Percentiles rank a stretch among this genome's conserved stretches.
Evolutionary conservation across 495 filamentous ascomycete genomes (phyloP).

Genomic region (Cudoniella acicularis): DNA sequence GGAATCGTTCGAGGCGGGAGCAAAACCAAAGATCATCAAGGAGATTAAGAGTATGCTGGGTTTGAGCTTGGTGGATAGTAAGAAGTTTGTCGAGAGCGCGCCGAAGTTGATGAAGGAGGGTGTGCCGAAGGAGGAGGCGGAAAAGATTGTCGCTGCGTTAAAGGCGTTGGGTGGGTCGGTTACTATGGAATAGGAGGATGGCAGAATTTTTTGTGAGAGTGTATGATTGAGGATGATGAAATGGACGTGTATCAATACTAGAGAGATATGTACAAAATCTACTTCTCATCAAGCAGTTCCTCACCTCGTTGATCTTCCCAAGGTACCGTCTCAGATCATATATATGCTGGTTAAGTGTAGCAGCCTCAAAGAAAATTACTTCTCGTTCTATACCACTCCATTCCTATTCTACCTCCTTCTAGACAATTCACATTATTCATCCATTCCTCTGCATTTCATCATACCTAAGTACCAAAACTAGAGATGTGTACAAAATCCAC

Average conservation of each 20-base stretch:
- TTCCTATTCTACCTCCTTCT: too few species aligned
- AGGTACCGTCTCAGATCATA: too few species aligned
- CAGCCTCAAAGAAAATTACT: too few species aligned
- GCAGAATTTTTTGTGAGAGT: neutral
- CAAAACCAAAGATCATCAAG: slow-evolving; percentile 99
- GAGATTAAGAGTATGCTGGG: slow-evolving; percentile 96
- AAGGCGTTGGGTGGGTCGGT: slow-evolving; percentile 89
- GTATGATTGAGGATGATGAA: neutral
- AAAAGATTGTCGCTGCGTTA: slow-evolving; percentile 94
- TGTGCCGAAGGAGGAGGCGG: slow-evolving; percentile 95
- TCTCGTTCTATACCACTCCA: too few species aligned
- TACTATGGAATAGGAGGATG: slow-evolving; percentile 70
- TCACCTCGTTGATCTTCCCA: too few species aligned
- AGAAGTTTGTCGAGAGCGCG: slow-evolving; percentile 98
- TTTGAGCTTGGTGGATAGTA: slow-evolving; percentile 94
- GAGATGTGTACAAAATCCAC: too few species aligned
- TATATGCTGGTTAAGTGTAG: too few species aligned
- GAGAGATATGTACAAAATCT: slow-evolving; percentile 28
- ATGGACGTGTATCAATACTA: slow-evolving; percentile 22
- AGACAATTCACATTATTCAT: too few species aligned
- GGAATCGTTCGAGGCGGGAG: slow-evolving; percentile 73
- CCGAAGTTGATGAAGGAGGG: slow-evolving; percentile 98
- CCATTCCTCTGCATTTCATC: too few species aligned
- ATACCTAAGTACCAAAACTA: too few species aligned
- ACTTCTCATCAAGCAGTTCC: slow-evolving; percentile 16